These are phyloP conservation scores for Gossypium raimondii DNA, from an alignment of 345 rosid genomes.

Conservation along the genomic window DNA sequence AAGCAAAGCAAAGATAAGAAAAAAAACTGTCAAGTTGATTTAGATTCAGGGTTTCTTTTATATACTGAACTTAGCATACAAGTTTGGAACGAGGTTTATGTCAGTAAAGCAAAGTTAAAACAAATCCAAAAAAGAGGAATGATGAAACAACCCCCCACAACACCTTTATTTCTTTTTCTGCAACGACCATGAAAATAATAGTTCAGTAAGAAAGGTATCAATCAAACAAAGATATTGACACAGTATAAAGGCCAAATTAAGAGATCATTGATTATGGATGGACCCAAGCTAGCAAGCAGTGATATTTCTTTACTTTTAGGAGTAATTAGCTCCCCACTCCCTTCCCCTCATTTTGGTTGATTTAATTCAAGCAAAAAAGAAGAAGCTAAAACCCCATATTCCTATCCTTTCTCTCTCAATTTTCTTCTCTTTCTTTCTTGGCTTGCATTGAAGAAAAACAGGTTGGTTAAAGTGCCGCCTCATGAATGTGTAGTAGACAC, in stretches of 20 bases:
- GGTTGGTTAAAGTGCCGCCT: background rate
- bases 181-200: background rate
- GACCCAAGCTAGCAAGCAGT: slow-evolving; percentile 33
- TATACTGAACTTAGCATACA: too few relatives aligned
- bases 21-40: too few relatives aligned
- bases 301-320: slow-evolving; percentile 57
- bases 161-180: background rate
- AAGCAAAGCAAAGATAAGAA: background rate
- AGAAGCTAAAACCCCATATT: slow-evolving; percentile 5
- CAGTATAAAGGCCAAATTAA: background rate
- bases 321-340: slow-evolving; percentile 33
- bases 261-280: slow-evolving; percentile 22
- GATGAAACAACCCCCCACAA: background rate
- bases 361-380: slow-evolving; percentile 20
- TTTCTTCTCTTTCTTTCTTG: background rate
- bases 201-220: background rate
- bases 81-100: background rate
- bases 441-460: slow-evolving; percentile 6
- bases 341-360: slow-evolving; percentile 22
- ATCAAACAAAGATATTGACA: background rate
- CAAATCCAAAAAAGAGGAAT: slow-evolving; percentile 2
- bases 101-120: background rate
- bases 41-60: too few relatives aligned
- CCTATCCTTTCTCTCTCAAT: background rate
- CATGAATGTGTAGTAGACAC: background rate